Conservation (phyloP, 129 eudicot genomes). For the Flaveria ramosissima region DNA sequence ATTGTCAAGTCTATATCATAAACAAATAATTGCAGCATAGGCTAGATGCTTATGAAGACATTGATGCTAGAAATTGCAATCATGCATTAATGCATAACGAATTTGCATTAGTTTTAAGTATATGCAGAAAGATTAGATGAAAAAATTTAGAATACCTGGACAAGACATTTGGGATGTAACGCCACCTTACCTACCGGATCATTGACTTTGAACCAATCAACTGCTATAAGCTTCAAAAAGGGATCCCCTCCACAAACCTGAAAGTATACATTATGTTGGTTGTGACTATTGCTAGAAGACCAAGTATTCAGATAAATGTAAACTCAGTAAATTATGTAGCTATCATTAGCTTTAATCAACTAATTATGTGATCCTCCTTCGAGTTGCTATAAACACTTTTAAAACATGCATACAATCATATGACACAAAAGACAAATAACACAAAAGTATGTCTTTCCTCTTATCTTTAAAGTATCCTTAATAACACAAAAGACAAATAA, state of each 20-base stretch:
- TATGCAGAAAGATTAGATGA: neutral
- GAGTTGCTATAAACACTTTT: neutral
- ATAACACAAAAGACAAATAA: neutral
- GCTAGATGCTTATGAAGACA: too few relatives aligned
- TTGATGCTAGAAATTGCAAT: too few relatives aligned
- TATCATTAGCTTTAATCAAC: too few relatives aligned
- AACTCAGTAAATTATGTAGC: too few relatives aligned
- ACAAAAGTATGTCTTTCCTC: conserved; percentile 80
- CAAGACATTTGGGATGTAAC: conserved; percentile 81
- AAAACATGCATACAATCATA: neutral
- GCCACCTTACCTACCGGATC: conserved; percentile 57
- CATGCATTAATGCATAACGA: neutral
- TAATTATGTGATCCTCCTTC: neutral
- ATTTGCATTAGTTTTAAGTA: neutral
- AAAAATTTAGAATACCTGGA: conserved; percentile 56
- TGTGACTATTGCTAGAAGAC: neutral
- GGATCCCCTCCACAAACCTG: conserved; percentile 93
- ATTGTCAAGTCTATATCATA: neutral
- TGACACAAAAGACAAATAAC: neutral
- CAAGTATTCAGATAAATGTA: neutral
- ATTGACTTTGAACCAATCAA: conserved; percentile 91
- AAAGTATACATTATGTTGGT: neutral
- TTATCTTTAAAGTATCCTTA: conserved; percentile 37
- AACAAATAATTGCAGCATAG: neutral
- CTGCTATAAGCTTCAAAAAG: conserved; percentile 91